Evolutionary conservation across 2,329 filamentous ascomycete genomes (phyloP), one percentile per base, ranked within the genome.

Genomic region (Akanthomyces uredinophilus): DNA sequence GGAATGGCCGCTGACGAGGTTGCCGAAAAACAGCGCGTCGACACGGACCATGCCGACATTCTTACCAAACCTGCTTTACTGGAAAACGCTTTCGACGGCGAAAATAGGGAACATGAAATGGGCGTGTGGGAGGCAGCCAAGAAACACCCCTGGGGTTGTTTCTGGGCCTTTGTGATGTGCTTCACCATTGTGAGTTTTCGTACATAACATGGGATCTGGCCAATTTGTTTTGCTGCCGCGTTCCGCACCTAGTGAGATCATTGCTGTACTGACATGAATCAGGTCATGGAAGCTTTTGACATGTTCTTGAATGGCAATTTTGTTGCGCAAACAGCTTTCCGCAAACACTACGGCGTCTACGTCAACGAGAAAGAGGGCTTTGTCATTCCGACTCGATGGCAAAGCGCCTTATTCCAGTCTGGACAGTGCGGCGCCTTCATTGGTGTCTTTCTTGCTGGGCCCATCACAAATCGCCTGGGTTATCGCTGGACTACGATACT

Each of bases 211-310:
- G 32, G 6, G 7, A 2, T 35, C 7, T 35, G 7, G 10, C 11
- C 32, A 10, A 35, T 2, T 11, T 5, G 2, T 3, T 8, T 5
- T 35, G 32, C 11, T 8, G 7, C 32, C 7, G 32, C 10, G 32
- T 8, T 35, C 32, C 4, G 32, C 32, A 35, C 32, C 4, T 11
- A 2, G 10, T 35, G 32, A 35, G 11, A 8, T 10, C 32, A 35
- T 5, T 8, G 32, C 11, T 22, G 3, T 24, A 22, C 24, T 24
- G 14, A 46, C 27, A 27, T 22, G 11, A 44, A 29, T 2, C 18
- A 80, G 78, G 76, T 81, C 62, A 81, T 81, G 79, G 79, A 81
- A 64, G 77, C 78, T 0, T 81, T 79, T 70, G 76, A 78, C 64
- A 77, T 81, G 71, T 81, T 81, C 67, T 68, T 81, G 20, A 79